Evolutionary conservation across 345 rosid genomes (phyloP).

Genomic region (Brassica rapa): DNA sequence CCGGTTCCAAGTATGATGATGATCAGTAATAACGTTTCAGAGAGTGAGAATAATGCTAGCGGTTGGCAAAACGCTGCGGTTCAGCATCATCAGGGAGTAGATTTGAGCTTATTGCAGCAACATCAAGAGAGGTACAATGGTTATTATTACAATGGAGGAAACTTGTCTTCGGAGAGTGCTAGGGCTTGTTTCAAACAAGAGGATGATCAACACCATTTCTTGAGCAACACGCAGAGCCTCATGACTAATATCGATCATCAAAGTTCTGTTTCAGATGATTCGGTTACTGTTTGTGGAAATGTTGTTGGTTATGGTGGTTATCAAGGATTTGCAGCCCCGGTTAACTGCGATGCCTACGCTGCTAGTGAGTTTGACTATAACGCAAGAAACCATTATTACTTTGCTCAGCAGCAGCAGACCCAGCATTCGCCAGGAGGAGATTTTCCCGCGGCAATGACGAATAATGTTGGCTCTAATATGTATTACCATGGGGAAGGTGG

Average conservation of each 20-base stretch:
- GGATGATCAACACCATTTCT: constrained; percentile 49
- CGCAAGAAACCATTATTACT: constrained; percentile 50
- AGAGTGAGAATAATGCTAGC: constrained; percentile 4
- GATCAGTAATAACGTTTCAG: constrained; percentile 14
- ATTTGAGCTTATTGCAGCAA: constrained; percentile 46
- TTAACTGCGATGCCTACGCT: constrained; percentile 35
- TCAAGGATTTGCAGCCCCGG: constrained; percentile 47
- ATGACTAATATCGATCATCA: constrained; percentile 48
- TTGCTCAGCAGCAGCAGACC: constrained; percentile 40
- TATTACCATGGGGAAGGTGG: constrained; percentile 41
- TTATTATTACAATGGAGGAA: constrained; percentile 38
- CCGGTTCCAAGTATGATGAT: constrained; percentile 23
- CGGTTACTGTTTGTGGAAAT: constrained; percentile 49
- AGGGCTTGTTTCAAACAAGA: constrained; percentile 75
- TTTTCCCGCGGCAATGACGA: constrained; percentile 35
- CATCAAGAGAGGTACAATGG: constrained; percentile 42
- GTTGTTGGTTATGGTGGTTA: constrained; percentile 37
- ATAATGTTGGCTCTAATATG: constrained; percentile 42
- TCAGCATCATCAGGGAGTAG: constrained; percentile 44
- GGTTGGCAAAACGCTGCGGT: constrained; percentile 53
- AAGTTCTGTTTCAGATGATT: constrained; percentile 50
- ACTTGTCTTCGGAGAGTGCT: constrained; percentile 21
- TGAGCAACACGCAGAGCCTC: constrained; percentile 49
- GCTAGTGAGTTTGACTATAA: constrained; percentile 45
- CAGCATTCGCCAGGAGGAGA: constrained; percentile 26